A percentile compares a stretch with the other conserved stretches of the same genome.
phyloP scores from a whole-genome alignment of 495 filamentous ascomycete genomes.

The Podospora comata region DNA sequence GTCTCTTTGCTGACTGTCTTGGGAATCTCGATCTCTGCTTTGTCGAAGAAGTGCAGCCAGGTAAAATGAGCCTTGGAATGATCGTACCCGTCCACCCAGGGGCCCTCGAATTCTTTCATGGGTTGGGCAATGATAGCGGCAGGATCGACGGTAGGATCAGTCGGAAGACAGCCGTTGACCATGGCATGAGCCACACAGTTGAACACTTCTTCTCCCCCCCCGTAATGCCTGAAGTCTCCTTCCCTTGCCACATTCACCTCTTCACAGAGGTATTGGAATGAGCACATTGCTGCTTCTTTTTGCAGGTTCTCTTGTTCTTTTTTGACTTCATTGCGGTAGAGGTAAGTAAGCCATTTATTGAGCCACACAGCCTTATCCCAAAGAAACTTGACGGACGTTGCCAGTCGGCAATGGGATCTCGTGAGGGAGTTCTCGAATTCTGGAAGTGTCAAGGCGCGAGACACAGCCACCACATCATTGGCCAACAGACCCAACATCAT shows the following conservation, averaged over 20 bases:
- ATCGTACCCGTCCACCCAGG: not conserved
- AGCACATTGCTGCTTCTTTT: not conserved
- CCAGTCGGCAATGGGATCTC: not conserved
- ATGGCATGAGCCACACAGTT: not conserved
- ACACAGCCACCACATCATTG: not conserved
- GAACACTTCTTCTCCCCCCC: not conserved
- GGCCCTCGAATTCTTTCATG: not conserved
- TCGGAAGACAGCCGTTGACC: not conserved
- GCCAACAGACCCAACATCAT: not conserved
- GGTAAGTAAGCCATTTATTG: not conserved
- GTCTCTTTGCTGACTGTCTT: not conserved
- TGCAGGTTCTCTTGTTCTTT: not conserved
- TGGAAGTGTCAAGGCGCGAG: not conserved
- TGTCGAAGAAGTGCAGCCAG: conserved; percentile 19
- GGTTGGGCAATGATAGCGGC: not conserved
- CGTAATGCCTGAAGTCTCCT: not conserved
- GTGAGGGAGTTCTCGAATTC: not conserved
- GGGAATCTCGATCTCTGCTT: not conserved
- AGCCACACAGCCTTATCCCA: conserved; percentile 24
- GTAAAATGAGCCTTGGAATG: conserved; percentile 7
- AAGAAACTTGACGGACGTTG: conserved; percentile 16
- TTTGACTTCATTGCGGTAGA: not conserved
- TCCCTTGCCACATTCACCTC: not conserved
- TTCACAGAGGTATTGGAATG: not conserved
- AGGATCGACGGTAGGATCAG: not conserved